Conservation (phyloP, 208 protist species). For the Crithidia expoeki region DNA sequence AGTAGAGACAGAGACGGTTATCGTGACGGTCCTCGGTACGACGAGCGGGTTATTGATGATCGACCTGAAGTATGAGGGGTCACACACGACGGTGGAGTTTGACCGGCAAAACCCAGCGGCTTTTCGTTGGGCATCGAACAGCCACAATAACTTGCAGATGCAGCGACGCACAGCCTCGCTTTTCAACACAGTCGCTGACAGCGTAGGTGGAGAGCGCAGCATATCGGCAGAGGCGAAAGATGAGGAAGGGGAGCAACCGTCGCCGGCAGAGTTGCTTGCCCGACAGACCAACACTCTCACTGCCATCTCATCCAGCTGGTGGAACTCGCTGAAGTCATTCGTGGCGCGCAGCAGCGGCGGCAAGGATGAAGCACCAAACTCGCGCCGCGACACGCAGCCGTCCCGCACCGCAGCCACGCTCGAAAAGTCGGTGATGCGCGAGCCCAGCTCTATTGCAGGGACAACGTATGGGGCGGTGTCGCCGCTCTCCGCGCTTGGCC, state of each 20-base stretch:
- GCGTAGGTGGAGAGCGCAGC: neutral
- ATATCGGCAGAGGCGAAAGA: neutral
- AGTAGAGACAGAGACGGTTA: slow-evolving; percentile 36
- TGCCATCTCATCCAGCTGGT: slow-evolving; percentile 1
- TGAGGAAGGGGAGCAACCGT: neutral
- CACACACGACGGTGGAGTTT: slow-evolving; percentile 58
- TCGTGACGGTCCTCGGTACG: slow-evolving; percentile 70
- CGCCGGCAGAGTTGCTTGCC: slow-evolving; percentile 1
- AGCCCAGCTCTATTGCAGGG: no score
- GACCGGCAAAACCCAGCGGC: slow-evolving; percentile 36
- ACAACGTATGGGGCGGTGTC: no score
- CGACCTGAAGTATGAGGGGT: slow-evolving; percentile 68
- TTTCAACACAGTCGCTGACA: neutral
- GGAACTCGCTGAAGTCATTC: slow-evolving; percentile 37
- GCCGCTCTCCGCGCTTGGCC: slow-evolving; percentile 20
- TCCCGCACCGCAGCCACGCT: neutral
- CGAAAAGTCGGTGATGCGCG: neutral
- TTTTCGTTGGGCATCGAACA: slow-evolving; percentile 23
- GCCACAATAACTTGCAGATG: slow-evolving; percentile 26
- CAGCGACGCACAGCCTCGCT: neutral
- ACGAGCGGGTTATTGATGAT: slow-evolving; percentile 55
- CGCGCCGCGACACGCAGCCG: neutral
- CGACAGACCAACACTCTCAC: slow-evolving; percentile 6
- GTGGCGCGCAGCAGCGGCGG: slow-evolving; percentile 6
- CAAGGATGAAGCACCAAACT: neutral